These are phyloP conservation scores for Marsdenia floribunda DNA, from an alignment of 257 asterid species.

Conservation along the genomic window DNA sequence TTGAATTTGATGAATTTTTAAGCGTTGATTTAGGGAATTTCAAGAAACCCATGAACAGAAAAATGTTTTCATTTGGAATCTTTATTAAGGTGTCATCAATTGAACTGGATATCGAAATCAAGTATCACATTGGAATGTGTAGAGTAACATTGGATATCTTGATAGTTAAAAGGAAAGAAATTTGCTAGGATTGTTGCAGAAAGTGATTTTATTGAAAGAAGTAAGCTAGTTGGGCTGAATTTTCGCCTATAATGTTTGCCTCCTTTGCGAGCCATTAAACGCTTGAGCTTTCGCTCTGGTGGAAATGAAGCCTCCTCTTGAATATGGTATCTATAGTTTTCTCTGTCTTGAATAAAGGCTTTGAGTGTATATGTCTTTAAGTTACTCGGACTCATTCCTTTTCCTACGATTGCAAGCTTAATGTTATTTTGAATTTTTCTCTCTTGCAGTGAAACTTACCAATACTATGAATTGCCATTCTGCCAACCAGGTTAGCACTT, in stretches of 20 bases:
- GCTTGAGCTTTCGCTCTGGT: neutral
- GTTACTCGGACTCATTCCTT: conserved; percentile 9
- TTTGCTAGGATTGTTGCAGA: neutral
- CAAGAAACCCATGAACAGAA: neutral
- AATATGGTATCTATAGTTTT: neutral
- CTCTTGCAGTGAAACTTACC: conserved; percentile 90
- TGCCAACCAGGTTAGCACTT: conserved; percentile 82
- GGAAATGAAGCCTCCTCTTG: neutral
- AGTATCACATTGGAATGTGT: neutral
- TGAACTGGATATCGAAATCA: neutral
- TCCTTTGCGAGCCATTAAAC: neutral
- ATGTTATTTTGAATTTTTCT: conserved; percentile 25
- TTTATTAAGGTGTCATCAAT: neutral
- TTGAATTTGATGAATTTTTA: neutral
- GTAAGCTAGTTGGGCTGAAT: neutral
- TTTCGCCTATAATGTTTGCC: too few species aligned
- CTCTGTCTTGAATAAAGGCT: neutral
- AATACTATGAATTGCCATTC: conserved; percentile 76
- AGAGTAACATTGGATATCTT: neutral
- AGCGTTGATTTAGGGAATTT: neutral
- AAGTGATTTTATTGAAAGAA: neutral
- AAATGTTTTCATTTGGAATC: neutral
- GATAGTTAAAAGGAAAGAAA: neutral
- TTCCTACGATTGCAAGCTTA: conserved; percentile 20
- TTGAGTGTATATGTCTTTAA: neutral